Evolutionary conservation across 495 filamentous ascomycete genomes (phyloP), one percentile per base, ranked within the genome.

Genomic region (Talaromyces trachyspermus): DNA sequence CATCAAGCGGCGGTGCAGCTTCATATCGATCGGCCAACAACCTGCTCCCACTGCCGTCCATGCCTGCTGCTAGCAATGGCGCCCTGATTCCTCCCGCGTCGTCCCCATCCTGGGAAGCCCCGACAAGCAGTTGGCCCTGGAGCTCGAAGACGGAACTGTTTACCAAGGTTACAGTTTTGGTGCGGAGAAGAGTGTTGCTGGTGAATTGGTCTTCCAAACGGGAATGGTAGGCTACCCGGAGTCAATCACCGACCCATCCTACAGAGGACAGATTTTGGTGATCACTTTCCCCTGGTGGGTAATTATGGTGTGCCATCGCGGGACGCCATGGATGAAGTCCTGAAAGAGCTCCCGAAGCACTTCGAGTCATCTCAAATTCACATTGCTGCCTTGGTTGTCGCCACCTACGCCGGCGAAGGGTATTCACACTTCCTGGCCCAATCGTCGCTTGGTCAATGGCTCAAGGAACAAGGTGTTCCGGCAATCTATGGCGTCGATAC

Each of bases 171-270:
- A 88, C 70, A 95, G 89, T 74, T 98, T 96, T 61, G 92, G 92
- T 60, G 88, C 89, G 20, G 75, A 88, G 59, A 92, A 87, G 75
- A 94, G 84, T 61, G 79, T 92, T 56, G 84, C 91, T 49, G 92
- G 92, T 58, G 92, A 98, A 77, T 74, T 97, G 61, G 92, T 98
- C 66, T 98, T 98, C 72, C 92, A 98, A 75, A 98, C 92, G 41
- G 92, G 92, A 60, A 95, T 98, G 92, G 92, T 98, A 48, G 92
- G 92, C 51, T 98, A 98, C 61, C 90, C 92, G 24, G 92, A 98
- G 71, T 90, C 87, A 10, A 77, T 95, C 57, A 95, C 89, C 42
- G 89, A 95, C 56, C 89, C 89, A 50, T 95, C 89, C 48, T 95
- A 95, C 65, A 85, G 85, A 12, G 89, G 89, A 29, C 89, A 95